Percentiles rank a stretch among this genome's conserved stretches.
These are phyloP conservation scores for Kodamaea jinghongensis DNA, from an alignment of 805 yeast species.

Conservation along the genomic window DNA sequence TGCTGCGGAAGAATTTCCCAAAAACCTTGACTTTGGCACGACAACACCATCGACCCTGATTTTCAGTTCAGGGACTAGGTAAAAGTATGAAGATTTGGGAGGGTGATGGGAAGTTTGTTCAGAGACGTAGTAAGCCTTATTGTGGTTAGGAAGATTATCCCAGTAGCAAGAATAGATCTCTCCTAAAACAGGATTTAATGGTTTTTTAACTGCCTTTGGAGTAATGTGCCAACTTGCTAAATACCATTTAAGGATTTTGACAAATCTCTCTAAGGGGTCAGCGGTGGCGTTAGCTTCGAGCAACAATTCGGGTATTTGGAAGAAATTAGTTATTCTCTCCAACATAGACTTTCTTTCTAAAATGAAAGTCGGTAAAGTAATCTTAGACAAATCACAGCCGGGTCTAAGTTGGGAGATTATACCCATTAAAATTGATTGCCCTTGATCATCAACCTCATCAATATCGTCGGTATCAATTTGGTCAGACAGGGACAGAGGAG, in stretches of 20 bases:
- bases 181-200: conserved; percentile 91
- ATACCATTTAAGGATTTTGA: conserved; percentile 82
- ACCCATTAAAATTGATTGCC: conserved; percentile 81
- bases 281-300: conserved; percentile 60
- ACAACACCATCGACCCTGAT: conserved; percentile 88
- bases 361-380: conserved; percentile 93
- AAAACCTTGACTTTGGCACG: conserved; percentile 80
- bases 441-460: conserved; percentile 89
- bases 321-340: conserved; percentile 88
- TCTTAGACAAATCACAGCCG: conserved; percentile 85
- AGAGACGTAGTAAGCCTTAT: conserved; percentile 76
- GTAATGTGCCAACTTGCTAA: conserved; percentile 97
- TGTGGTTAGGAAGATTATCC: conserved; percentile 71
- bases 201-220: conserved; percentile 97
- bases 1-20: conserved; percentile 96
- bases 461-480: conserved; percentile 56
- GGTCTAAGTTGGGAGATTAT: conserved; percentile 90
- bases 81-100: conserved; percentile 94
- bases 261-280: conserved; percentile 67
- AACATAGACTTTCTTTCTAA: conserved; percentile 94
- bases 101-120: conserved; percentile 99
- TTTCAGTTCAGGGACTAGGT: conserved; percentile 73
- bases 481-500: not conserved
- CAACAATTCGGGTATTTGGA: conserved; percentile 74
- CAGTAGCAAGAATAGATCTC: conserved; percentile 90